Evolutionary conservation across 1,284 basidiomycete species (phyloP).

Genomic region (Cryptococcus wingfieldii): DNA sequence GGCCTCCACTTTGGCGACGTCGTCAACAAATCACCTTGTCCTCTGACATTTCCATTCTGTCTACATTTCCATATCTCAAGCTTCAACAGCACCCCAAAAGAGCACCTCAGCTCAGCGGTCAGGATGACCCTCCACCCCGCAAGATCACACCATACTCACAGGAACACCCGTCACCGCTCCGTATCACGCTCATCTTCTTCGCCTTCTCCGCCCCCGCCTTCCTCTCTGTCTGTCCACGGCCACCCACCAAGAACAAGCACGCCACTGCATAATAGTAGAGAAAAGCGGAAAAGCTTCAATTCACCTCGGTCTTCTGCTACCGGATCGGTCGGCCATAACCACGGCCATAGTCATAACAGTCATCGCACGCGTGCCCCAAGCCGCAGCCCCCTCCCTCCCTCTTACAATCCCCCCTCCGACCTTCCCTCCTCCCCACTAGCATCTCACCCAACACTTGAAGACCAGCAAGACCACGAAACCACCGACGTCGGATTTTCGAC

Average conservation of each 20-base stretch:
- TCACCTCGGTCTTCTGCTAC: background rate
- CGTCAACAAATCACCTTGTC: no score
- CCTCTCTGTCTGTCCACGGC: background rate
- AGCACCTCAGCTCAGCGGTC: background rate
- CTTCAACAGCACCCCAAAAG: background rate
- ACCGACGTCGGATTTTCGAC: slow-evolving; percentile 16
- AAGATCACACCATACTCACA: background rate
- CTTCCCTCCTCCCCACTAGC: background rate
- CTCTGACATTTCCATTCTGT: no score
- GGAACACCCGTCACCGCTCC: background rate
- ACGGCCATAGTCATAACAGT: no score
- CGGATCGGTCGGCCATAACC: background rate
- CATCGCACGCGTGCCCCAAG: background rate
- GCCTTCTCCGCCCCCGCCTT: background rate
- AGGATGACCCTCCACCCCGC: background rate
- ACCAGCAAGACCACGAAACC: background rate
- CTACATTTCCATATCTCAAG: background rate
- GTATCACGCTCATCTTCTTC: background rate
- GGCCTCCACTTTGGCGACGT: no score
- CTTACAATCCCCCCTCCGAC: background rate
- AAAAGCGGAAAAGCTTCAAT: background rate
- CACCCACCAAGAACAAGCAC: background rate
- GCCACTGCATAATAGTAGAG: background rate
- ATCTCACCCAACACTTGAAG: background rate
- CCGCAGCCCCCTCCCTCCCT: background rate